Base-by-base conservation (phyloP, 495 filamentous ascomycete genomes). In the Podospora comata region DNA sequence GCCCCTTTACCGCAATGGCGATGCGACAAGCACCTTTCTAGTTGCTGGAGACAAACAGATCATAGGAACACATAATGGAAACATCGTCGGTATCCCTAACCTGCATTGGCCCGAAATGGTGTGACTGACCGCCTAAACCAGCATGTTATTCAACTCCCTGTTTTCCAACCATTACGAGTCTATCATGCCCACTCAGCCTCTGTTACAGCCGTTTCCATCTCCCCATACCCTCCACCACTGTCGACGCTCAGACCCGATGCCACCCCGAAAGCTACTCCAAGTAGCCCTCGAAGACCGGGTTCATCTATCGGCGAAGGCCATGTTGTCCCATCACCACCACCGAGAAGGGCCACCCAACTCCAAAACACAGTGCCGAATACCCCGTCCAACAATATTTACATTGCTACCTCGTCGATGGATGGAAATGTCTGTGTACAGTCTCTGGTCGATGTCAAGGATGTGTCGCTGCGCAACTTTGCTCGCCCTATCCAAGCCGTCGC, bases 41-140 rank as follows among this genome's bases (percentile, higher is more conserved):
- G 92, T 95, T 61, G 91, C 91, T 23, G 94, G 93, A 28, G 95
- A 98, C 82, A 98, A 97, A 32, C 62, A 96, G 92, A 90, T 98
- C 65, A 82, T 96, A 69, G 95, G 95, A 70, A 97, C 96, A 4
- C 95, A 99, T 78, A 97, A 97, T 80, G 95, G 95, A 71, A 97
- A 95, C 73, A 92, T 98, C 72, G 93, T 96, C 84, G 86, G 91
- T 66, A 20, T 15, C 28, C 39, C 58, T 11, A 60, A 70, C 48
- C 65, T 32, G 64, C 61, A 19, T 68, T 66, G 39, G 2, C 15
- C 18, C 39, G 39, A 48, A 16, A 48, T 48, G 39, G 15, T 11
- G 39, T 54, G 65, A 65, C 65, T 65, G 57, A 79, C 71, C 55
- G 55, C 72, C 70, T 61, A 9, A 62, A 26, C 28, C 70, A 96